Percentiles rank a stretch among this genome's conserved stretches.
phyloP scores from a whole-genome alignment of 1,284 basidiomycete species.

The Pascua sp. region DNA sequence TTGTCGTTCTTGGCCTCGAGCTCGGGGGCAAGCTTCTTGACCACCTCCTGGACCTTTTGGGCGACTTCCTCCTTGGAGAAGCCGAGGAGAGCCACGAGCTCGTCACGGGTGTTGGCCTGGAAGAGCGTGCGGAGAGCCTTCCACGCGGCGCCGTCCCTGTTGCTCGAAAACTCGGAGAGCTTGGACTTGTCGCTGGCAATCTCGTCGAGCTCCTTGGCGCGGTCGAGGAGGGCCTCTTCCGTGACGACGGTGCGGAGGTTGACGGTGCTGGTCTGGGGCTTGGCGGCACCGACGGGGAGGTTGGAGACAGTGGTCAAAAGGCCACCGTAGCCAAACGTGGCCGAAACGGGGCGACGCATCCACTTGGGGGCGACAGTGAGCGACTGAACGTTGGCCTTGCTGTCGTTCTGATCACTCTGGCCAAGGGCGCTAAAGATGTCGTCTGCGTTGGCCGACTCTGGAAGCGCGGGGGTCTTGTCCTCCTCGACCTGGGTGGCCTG shows the following conservation, averaged over 20 bases:
- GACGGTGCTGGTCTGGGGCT: slow-evolving; percentile 71
- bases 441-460: slow-evolving; percentile 42
- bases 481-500: slow-evolving; percentile 75
- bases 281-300: slow-evolving; percentile 65
- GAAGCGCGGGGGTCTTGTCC: slow-evolving; percentile 29
- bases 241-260: slow-evolving; percentile 74
- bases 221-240: slow-evolving; percentile 70
- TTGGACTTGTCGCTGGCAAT: slow-evolving; percentile 61
- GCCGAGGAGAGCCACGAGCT: slow-evolving; percentile 84
- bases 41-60: slow-evolving; percentile 72
- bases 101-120: slow-evolving; percentile 80
- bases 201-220: slow-evolving; percentile 67
- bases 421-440: slow-evolving; percentile 65
- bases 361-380: slow-evolving; percentile 92
- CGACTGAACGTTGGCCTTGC: slow-evolving; percentile 57
- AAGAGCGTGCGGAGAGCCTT: slow-evolving; percentile 85
- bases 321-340: slow-evolving; percentile 90
- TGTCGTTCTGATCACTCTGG: slow-evolving; percentile 59
- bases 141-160: slow-evolving; percentile 66
- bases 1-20: slow-evolving; percentile 45
- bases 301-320: slow-evolving; percentile 76
- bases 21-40: slow-evolving; percentile 60
- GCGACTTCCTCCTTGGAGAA: slow-evolving; percentile 88
- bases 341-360: slow-evolving; percentile 79
- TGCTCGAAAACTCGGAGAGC: slow-evolving; percentile 65